phyloP scores from a whole-genome alignment of 1,139 yeast genomes.

The Zygotorulaspora mrakii region DNA sequence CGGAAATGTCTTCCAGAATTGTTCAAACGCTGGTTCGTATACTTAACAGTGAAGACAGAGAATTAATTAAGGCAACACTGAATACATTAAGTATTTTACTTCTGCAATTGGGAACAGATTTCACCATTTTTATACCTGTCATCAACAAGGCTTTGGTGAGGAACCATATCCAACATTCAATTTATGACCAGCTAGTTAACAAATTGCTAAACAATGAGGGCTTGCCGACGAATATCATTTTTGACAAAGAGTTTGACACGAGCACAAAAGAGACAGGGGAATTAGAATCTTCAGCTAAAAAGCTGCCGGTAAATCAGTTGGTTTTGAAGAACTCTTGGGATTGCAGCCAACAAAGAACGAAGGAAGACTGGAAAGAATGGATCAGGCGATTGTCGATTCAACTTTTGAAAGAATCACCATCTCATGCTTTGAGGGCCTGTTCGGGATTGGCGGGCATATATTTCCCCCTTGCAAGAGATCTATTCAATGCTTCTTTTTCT shows the following conservation, averaged over 20 bases:
- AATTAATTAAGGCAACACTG: constrained; percentile 59
- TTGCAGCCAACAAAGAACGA: constrained; percentile 79
- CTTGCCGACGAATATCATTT: constrained; percentile 69
- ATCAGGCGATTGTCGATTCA: constrained; percentile 81
- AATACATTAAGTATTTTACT: constrained; percentile 77
- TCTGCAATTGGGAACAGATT: constrained; percentile 79
- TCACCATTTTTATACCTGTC: constrained; percentile 81
- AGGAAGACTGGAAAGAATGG: constrained; percentile 99
- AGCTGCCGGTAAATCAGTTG: constrained; percentile 53
- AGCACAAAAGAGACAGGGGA: constrained; percentile 58
- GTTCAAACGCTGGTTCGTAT: constrained; percentile 83
- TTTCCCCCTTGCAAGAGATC: constrained; percentile 82
- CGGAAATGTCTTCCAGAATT: constrained; percentile 87
- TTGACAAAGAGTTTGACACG: constrained; percentile 64
- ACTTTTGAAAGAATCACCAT: constrained; percentile 85
- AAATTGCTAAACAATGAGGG: constrained; percentile 86
- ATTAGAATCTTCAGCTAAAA: constrained; percentile 66
- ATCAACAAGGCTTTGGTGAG: constrained; percentile 66
- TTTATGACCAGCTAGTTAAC: constrained; percentile 76
- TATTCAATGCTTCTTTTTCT: constrained; percentile 92
- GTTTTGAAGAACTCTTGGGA: constrained; percentile 79
- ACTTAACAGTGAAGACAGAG: constrained; percentile 56
- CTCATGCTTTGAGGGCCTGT: constrained; percentile 92
- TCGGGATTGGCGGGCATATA: constrained; percentile 86
- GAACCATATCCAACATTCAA: constrained; percentile 64